Conservation (phyloP, 352 stramenopile species). For the Globisporangium cylindrosporum region DNA sequence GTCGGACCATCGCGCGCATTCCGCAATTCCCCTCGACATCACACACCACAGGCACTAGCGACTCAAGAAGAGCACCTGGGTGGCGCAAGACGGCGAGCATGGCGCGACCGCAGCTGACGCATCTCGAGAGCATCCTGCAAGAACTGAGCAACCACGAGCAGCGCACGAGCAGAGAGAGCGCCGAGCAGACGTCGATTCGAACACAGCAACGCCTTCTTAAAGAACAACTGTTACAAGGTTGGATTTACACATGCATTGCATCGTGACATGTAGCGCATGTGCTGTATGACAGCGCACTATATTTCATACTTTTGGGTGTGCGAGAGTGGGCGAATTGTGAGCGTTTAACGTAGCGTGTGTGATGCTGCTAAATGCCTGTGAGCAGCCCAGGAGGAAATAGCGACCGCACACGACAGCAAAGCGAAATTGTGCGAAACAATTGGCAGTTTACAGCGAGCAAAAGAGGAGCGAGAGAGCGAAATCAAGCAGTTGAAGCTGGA, state of each 20-base stretch:
- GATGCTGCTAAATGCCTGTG: constrained; percentile 1
- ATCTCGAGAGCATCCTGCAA: constrained; percentile 55
- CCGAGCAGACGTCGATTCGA: constrained; percentile 39
- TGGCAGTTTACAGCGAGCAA: constrained; percentile 47
- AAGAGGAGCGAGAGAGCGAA: constrained; percentile 40
- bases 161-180: constrained; percentile 36
- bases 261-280: too few relatives aligned
- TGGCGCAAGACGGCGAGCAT: constrained; percentile 1
- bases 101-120: constrained; percentile 27
- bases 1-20: background rate
- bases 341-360: background rate
- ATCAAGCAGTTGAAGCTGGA: constrained; percentile 43
- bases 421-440: constrained; percentile 57
- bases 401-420: constrained; percentile 36
- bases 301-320: background rate
- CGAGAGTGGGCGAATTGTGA: too few relatives aligned
- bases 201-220: constrained; percentile 54
- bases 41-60: background rate
- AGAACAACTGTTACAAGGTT: constrained; percentile 54
- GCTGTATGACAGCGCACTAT: background rate
- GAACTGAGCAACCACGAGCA: constrained; percentile 52
- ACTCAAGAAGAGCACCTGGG: background rate
- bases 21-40: constrained; percentile 5
- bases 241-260: background rate
- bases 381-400: constrained; percentile 60